Evolutionary conservation across 2,329 filamentous ascomycete species (phyloP).

Genomic region (Hypoxylon sp.): DNA sequence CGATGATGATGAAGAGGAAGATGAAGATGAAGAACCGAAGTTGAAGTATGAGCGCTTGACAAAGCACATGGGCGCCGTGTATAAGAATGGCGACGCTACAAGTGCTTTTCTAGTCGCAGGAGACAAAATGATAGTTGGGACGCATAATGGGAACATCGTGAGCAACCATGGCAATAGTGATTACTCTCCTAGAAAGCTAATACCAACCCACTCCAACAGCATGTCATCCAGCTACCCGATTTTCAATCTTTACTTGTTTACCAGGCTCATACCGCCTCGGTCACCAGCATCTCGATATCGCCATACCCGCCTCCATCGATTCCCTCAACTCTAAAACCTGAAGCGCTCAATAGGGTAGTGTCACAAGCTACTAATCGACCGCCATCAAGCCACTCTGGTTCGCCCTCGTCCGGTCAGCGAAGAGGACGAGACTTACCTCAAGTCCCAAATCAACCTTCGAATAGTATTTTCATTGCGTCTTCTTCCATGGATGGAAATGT

Average conservation of each 20-base stretch:
- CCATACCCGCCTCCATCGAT: constrained; percentile 76
- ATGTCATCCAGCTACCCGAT: constrained; percentile 84
- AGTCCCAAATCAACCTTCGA: constrained; percentile 80
- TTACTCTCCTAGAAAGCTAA: not conserved
- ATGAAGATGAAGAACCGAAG: constrained; percentile 91
- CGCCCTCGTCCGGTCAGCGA: constrained; percentile 52
- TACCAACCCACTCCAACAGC: constrained; percentile 25
- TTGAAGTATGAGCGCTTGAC: constrained; percentile 94
- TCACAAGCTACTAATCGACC: constrained; percentile 49
- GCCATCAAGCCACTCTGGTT: constrained; percentile 51
- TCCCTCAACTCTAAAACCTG: constrained; percentile 54
- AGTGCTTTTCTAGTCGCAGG: constrained; percentile 89
- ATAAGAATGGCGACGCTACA: constrained; percentile 94
- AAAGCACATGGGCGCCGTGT: constrained; percentile 78
- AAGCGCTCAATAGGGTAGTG: constrained; percentile 50
- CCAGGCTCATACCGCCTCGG: constrained; percentile 89
- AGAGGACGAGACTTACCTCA: constrained; percentile 55
- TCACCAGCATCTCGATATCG: constrained; percentile 89
- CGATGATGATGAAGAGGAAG: constrained; percentile 76
- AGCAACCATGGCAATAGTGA: constrained; percentile 49
- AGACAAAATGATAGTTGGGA: constrained; percentile 97
- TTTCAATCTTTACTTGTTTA: constrained; percentile 86
- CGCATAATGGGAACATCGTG: constrained; percentile 96
- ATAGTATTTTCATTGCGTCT: constrained; percentile 91
- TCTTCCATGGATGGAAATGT: constrained; percentile 97